Evolutionary conservation across 2,329 filamentous ascomycete genomes (phyloP), one percentile per base, ranked within the genome.

Genomic region (Colletotrichum horii): DNA sequence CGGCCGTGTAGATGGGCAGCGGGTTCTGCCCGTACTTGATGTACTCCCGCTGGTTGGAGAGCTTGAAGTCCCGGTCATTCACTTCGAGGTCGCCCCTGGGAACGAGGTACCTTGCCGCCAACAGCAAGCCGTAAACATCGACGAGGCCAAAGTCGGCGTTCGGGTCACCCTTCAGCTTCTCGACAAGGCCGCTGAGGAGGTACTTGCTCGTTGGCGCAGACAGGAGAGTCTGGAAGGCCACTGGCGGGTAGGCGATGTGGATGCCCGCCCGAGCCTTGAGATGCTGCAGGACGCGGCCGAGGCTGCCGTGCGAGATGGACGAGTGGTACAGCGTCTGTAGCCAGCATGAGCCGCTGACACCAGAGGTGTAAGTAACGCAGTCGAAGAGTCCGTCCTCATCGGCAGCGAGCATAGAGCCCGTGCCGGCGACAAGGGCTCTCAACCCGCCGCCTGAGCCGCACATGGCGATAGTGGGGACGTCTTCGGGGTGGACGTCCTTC

Each of bases 291-390:
- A 98, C 88, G 48, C 88, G 91, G 26, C 89, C 87, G 79, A 98
- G 91, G 77, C 91, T 92, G 70, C 93, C 91, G 19, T 89, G 88
- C 0, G 93, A 90, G 72, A 98, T 89, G 1, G 95, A 95, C 1
- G 95, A 96, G 81, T 97, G 93, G 82, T 95, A 98, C 6, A 99
- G 88, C 0, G 94, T 89, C 83, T 98, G 96, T 8, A 98, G 89
- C 97, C 97, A 99, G 83, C 97, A 98, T 78, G 95, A 97, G 0
- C 97, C 97, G 82, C 96, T 98, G 65, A 99, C 97, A 2, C 97
- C 97, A 7, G 96, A 95, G 1, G 96, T 98, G 81, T 99, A 99
- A 2, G 96, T 98, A 14, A 95, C 91, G 82, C 97, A 98, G 84
- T 98, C 96, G 82, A 98, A 97, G 0, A 99, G 87, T 0, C 97